Evolutionary conservation across 2,329 filamentous ascomycete genomes (phyloP).

Genomic region (Fusarium buharicum): DNA sequence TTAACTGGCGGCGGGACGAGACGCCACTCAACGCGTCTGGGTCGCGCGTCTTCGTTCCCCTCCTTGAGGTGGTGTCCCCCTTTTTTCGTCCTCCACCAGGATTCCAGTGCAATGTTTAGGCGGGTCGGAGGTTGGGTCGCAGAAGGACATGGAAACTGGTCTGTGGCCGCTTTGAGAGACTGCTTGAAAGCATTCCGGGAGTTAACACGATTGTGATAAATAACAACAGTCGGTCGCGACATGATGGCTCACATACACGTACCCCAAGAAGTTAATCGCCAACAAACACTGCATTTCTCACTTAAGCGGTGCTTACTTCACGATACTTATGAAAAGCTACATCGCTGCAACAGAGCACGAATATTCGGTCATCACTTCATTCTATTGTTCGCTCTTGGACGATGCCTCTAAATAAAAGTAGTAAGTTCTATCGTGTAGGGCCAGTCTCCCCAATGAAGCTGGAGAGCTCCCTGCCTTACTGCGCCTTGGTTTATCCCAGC

Average conservation of each 20-base stretch:
- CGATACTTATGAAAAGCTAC: neutral
- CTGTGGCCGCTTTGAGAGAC: conserved; percentile 15
- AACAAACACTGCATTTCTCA: neutral
- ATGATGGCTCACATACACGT: conserved; percentile 1
- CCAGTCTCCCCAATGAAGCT: conserved; percentile 8
- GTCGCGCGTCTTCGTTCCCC: conserved; percentile 30
- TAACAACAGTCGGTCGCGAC: conserved; percentile 17
- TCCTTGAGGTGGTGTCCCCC: conserved; percentile 8
- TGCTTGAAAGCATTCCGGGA: neutral
- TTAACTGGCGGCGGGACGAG: conserved; percentile 10
- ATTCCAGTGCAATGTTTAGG: conserved; percentile 35
- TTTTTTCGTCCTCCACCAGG: conserved; percentile 22
- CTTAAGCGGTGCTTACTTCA: too few relatives aligned
- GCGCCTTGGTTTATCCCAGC: conserved; percentile 33
- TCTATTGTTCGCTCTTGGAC: conserved; percentile 34
- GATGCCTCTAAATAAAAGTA: conserved; percentile 35
- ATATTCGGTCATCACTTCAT: conserved; percentile 39
- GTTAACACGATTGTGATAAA: conserved; percentile 15
- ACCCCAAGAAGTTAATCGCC: conserved; percentile 1
- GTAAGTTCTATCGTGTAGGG: conserved; percentile 37
- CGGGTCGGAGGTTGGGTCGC: conserved; percentile 19
- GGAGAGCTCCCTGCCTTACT: conserved; percentile 26
- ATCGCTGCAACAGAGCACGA: neutral
- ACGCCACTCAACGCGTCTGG: conserved; percentile 43
- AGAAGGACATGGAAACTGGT: conserved; percentile 24